Evolutionary conservation across 2,329 filamentous ascomycete genomes (phyloP), one percentile per base, ranked within the genome.

Genomic region (Monilinia polystroma): DNA sequence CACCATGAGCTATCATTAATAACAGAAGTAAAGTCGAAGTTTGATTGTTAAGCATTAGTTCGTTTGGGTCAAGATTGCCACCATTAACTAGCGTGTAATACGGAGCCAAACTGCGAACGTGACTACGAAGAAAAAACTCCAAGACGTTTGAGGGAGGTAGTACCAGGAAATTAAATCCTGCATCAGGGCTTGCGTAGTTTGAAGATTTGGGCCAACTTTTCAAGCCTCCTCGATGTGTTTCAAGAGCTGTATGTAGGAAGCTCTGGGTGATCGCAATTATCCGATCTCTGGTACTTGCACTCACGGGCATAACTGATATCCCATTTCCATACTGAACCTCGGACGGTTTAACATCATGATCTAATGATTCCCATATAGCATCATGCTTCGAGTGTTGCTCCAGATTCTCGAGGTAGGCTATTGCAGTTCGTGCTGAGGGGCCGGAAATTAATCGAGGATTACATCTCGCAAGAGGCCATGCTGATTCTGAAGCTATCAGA

Each of bases 1-100:
- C 88, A 20, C 88, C 89, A 72, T 90, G 87, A 0, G 88, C 88
- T 66, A 91, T 88, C 88, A 91, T 90, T 75, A 91, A 83, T 29
- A 91, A 79, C 0, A 91, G 83, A 16, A 91, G 79, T 41, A 91
- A 77, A 49, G 86, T 89, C 0, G 87, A 86, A 0, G 87, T 85
- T 70, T 87, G 85, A 72, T 87, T 88, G 72, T 88, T 87, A 70
- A 85, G 81, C 74, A 91, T 83, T 77, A 90, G 81, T 74, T 88
- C 85, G 70, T 90, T 90, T 10, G 87, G 83, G 71, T 91, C 87
- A 29, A 90, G 79, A 20, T 82, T 80, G 5, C 86, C 85, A 3
- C 83, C 81, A 0, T 84, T 80, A 4, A 88, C 84, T 66, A 90
- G 80, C 1, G 87, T 85, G 71, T 87, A 91, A 74, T 88, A 91